Evolutionary conservation across 345 rosid species (phyloP), one percentile per base, ranked within the genome.

Genomic region (Eucalyptus grandis): DNA sequence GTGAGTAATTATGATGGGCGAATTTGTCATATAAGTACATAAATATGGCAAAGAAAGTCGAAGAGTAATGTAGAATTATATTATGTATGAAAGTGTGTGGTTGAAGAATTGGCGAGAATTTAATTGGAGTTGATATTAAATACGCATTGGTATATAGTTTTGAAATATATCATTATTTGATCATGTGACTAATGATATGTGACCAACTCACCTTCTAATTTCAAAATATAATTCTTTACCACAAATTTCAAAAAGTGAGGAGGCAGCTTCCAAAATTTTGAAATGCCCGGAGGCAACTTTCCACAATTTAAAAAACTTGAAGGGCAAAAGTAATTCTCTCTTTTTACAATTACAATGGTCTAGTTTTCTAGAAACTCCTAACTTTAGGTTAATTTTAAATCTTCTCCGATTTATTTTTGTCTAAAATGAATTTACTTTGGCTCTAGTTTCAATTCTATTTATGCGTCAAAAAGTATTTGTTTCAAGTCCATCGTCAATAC

Each of bases 131-230:
- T 3, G 21, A 34, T 34, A 9, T 0, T 1, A 31, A 69, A 69
- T 5, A 3, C 3, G 7, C 0, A 69, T 16, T 17, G 40, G 9
- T 8, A n/a, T 31, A 16, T 0, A 16, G 0, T 16, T 16, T 12
- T 34, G 12, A 31, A 34, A 16, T 69, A 9, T 69, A 2, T 27
- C 5, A 14, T 60, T 27, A 62, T 14, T 2, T 13, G 0, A 62
- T 1, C 1, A 62, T 4, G 9, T 13, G 72, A 30, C 1, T 2
- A 0, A 62, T 4, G 14, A 62, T 30, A 27, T 5, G 2, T 3
- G 43, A 31, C 81, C 8, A 31, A 34, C 5, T 69, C 40, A 34
- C 24, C 24, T 69, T 31, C 43, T 69, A 67, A 6, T 49, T 49
- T 49, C 6, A 49, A 49, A 49, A 13, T 34, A 49, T 13, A 49